A percentile compares a stretch with the other conserved stretches of the same genome.
phyloP scores from a whole-genome alignment of 1,284 basidiomycete species.

The Kwoniella shivajii region DNA sequence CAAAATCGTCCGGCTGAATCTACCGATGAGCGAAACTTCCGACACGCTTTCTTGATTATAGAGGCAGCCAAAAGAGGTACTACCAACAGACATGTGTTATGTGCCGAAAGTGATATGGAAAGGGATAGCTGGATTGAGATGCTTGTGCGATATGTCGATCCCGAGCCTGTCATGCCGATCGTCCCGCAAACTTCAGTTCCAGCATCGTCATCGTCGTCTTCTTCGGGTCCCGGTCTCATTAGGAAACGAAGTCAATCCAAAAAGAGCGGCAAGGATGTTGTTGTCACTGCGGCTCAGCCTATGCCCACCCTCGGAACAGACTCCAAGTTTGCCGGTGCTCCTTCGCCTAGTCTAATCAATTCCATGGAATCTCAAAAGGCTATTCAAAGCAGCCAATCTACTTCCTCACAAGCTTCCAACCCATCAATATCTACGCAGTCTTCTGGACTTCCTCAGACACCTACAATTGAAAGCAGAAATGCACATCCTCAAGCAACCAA shows the following conservation, averaged over 20 bases:
- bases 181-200: slow-evolving; percentile 11
- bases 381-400: slow-evolving; percentile 33
- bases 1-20: slow-evolving; percentile 61
- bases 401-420: slow-evolving; percentile 15
- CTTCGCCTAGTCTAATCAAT: slow-evolving; percentile 54
- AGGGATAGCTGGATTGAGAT: slow-evolving; percentile 94
- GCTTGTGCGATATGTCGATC: slow-evolving; percentile 70
- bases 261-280: slow-evolving; percentile 64
- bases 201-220: slow-evolving; percentile 1
- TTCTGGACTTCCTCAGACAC: slow-evolving; percentile 8
- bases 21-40: slow-evolving; percentile 85
- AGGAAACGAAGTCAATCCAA: slow-evolving; percentile 39
- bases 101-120: slow-evolving; percentile 91
- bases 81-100: slow-evolving; percentile 83
- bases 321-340: slow-evolving; percentile 64
- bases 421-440: slow-evolving; percentile 20
- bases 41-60: slow-evolving; percentile 95
- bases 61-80: slow-evolving; percentile 72
- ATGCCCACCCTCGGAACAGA: slow-evolving; percentile 64
- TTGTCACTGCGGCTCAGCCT: slow-evolving; percentile 61
- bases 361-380: slow-evolving; percentile 41
- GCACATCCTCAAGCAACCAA: neutral
- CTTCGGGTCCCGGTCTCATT: slow-evolving; percentile 11
- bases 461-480: neutral
- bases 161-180: slow-evolving; percentile 41